Percentiles rank a stretch among this genome's conserved stretches.
Evolutionary conservation across 192 early-diverging fungal species (phyloP).

Genomic region (Entomortierella beljakovae): DNA sequence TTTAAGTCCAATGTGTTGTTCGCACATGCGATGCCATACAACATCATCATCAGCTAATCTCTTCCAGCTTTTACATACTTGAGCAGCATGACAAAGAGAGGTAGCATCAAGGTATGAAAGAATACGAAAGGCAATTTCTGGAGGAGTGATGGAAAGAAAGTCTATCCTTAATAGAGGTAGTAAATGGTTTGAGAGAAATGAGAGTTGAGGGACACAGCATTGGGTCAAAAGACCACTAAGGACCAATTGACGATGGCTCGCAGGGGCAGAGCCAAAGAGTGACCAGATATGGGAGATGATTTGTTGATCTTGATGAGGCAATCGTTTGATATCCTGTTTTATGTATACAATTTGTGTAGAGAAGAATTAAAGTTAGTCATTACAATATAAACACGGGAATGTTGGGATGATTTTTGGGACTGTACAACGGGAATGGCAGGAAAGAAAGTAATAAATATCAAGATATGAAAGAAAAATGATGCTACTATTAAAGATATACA

Average conservation of each 20-base stretch:
- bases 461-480: too few relatives aligned
- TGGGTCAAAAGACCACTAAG: slow-evolving; percentile 82
- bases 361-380: slow-evolving; percentile 14
- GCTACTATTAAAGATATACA: too few relatives aligned
- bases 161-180: slow-evolving; percentile 84
- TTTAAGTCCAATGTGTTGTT: slow-evolving; percentile 96
- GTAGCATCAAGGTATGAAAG: slow-evolving; percentile 93
- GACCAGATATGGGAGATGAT: slow-evolving; percentile 80
- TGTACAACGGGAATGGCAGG: too few relatives aligned
- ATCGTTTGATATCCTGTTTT: slow-evolving; percentile 64
- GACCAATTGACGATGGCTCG: slow-evolving; percentile 73
- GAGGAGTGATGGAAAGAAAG: slow-evolving; percentile 79
- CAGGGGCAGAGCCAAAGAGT: slow-evolving; percentile 73
- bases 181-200: slow-evolving; percentile 79
- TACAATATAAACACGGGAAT: not conserved
- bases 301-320: slow-evolving; percentile 66
- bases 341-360: not conserved
- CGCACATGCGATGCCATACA: slow-evolving; percentile 97
- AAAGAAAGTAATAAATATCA: too few relatives aligned
- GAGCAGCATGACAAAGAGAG: slow-evolving; percentile 90
- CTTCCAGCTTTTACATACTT: slow-evolving; percentile 88
- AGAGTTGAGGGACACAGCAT: slow-evolving; percentile 90
- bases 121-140: slow-evolving; percentile 86
- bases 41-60: slow-evolving; percentile 89
- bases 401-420: too few relatives aligned